Evolutionary conservation across 441 rosid species (phyloP).

Genomic region (Erodium trifolium): DNA sequence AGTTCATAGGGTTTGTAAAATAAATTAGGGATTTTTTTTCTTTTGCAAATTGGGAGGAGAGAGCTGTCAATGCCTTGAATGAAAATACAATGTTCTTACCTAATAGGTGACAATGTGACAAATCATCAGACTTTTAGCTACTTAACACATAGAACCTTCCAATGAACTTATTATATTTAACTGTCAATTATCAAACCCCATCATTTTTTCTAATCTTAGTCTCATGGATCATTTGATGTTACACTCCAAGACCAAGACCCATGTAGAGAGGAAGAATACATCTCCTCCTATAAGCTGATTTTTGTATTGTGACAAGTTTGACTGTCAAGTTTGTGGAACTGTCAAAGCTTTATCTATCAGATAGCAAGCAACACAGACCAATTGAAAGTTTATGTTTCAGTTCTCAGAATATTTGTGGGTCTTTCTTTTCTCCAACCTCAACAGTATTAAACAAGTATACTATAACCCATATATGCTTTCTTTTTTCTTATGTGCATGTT

Average conservation of each 20-base stretch:
- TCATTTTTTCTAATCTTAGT: too few relatives aligned
- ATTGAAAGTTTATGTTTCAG: not conserved
- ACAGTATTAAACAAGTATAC: too few relatives aligned
- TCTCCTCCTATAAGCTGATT: constrained; percentile 7
- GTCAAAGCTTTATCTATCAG: too few relatives aligned
- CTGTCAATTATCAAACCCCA: too few relatives aligned
- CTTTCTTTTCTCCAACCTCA: too few relatives aligned
- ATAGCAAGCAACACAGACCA: not conserved
- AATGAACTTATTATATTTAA: constrained; percentile 9
- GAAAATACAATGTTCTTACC: constrained; percentile 13
- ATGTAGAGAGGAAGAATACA: constrained; percentile 4
- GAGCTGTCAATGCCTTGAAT: not conserved
- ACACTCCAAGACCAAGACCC: constrained; percentile 11
- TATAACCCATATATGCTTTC: not conserved
- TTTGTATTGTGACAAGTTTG: too few relatives aligned
- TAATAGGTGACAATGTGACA: constrained; percentile 18
- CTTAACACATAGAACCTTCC: constrained; percentile 15
- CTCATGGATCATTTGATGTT: constrained; percentile 14
- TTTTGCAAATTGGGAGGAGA: not conserved
- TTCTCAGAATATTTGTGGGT: constrained; percentile 1
- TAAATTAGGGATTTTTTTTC: not conserved
- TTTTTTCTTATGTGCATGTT: constrained; percentile 5
- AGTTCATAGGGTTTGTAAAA: too few relatives aligned
- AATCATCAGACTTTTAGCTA: constrained; percentile 19
- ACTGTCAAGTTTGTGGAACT: too few relatives aligned